phyloP scores from a whole-genome alignment of 177 flowering plant species.

The Telopea speciosissima region DNA sequence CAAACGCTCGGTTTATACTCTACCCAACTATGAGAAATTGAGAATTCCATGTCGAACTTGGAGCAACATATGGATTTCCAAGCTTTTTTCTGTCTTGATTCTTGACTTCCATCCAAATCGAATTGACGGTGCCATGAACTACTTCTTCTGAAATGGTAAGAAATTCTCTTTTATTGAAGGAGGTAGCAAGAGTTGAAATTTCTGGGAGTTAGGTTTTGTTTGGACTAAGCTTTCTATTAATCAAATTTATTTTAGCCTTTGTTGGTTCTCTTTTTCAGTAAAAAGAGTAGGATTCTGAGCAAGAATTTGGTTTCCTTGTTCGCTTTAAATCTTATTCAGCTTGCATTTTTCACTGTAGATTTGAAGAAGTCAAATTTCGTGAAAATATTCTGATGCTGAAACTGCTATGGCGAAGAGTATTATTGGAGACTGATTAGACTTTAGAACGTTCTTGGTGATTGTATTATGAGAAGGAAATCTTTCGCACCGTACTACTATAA shows the following conservation, averaged over 20 bases:
- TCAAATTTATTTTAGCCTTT: background rate
- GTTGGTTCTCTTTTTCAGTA: background rate
- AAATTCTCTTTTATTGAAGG: background rate
- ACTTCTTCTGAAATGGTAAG: background rate
- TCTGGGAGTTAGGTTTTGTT: no score
- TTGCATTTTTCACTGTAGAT: background rate
- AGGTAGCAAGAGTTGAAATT: no score
- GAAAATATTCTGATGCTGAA: background rate
- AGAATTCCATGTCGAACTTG: no score
- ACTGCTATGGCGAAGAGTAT: background rate
- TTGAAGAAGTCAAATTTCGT: background rate
- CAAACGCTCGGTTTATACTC: no score
- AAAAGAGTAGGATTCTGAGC: background rate
- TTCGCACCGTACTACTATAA: background rate
- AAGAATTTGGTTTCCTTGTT: background rate
- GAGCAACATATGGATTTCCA: no score
- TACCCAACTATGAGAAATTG: no score
- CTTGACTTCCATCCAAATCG: background rate
- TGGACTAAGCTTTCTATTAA: background rate
- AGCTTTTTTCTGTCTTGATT: no score
- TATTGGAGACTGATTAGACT: background rate
- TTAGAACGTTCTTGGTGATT: slow-evolving; percentile 7
- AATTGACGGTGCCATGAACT: background rate
- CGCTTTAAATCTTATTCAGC: background rate
- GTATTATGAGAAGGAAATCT: slow-evolving; percentile 9